Percentiles rank a stretch among this genome's conserved stretches.
These are phyloP conservation scores for Xylariaceae sp. DNA, from an alignment of 2,329 filamentous ascomycete genomes.

Conservation along the genomic window DNA sequence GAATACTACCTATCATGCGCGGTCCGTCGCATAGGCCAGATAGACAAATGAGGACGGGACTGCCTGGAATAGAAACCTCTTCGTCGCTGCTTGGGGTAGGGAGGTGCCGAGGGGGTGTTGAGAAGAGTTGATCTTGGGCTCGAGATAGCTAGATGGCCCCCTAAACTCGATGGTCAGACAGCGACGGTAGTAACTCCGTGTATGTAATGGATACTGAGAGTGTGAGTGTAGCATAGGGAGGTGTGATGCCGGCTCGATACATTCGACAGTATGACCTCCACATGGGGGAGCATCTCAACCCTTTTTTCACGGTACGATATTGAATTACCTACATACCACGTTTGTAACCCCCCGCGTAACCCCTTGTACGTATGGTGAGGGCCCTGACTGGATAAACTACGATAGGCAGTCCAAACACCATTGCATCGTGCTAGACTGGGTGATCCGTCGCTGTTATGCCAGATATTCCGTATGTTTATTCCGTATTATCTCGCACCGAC, in stretches of 20 bases:
- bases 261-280: constrained; percentile 28
- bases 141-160: too few relatives aligned
- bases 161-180: not conserved
- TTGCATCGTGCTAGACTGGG: not conserved
- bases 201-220: constrained; percentile 1
- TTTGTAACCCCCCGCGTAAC: constrained; percentile 7
- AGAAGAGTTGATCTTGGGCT: too few relatives aligned
- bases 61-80: not conserved
- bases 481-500: too few relatives aligned
- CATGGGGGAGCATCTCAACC: constrained; percentile 24
- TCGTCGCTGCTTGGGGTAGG: not conserved
- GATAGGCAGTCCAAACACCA: not conserved
- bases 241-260: constrained; percentile 10
- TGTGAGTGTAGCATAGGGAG: constrained; percentile 7
- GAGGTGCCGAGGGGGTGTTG: not conserved
- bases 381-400: not conserved
- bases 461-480: too few relatives aligned
- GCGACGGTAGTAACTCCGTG: not conserved
- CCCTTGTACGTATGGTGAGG: constrained; percentile 1
- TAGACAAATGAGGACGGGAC: not conserved
- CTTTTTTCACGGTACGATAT: constrained; percentile 19
- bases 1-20: not conserved
- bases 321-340: constrained; percentile 3
- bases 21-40: not conserved
- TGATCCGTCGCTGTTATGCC: not conserved